Conservation (phyloP, 306 rosid species). For the Cicer pinnatifidum region DNA sequence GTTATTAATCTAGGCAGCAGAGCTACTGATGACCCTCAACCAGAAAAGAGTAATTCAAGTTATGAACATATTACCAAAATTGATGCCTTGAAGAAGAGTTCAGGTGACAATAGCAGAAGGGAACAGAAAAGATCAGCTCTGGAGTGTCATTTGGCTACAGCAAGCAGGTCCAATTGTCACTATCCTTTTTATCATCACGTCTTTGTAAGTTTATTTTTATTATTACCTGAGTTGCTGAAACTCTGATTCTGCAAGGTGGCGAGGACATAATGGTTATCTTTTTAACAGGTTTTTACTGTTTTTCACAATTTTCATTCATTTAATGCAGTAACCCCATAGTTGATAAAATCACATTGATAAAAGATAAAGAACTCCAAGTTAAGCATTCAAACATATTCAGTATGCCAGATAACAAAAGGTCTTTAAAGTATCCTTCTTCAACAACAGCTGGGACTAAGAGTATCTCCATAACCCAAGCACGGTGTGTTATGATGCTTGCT, state of each 20-base stretch:
- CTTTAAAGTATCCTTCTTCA: slow-evolving; percentile 48
- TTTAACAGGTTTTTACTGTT: slow-evolving; percentile 1
- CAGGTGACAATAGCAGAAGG: slow-evolving; percentile 43
- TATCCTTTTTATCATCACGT: slow-evolving; percentile 18
- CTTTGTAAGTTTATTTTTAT: slow-evolving; percentile 26
- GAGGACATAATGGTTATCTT: slow-evolving; percentile 16
- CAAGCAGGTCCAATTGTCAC: slow-evolving; percentile 57
- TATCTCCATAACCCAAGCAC: slow-evolving; percentile 46
- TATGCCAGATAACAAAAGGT: slow-evolving; percentile 44
- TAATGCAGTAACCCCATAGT: slow-evolving; percentile 53
- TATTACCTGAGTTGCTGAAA: slow-evolving; percentile 39
- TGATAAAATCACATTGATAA: slow-evolving; percentile 43
- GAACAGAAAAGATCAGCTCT: slow-evolving; percentile 49
- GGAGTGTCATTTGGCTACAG: slow-evolving; percentile 47
- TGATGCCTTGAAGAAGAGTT: slow-evolving; percentile 46
- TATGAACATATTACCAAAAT: slow-evolving; percentile 46
- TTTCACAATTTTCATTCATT: slow-evolving; percentile 35
- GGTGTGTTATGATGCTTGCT: slow-evolving; percentile 50
- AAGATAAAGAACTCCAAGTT: slow-evolving; percentile 49
- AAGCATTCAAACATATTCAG: slow-evolving; percentile 44
- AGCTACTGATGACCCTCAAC: slow-evolving; percentile 42
- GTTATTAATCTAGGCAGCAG: slow-evolving; percentile 48
- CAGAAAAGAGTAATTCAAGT: slow-evolving; percentile 49
- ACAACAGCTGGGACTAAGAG: slow-evolving; percentile 49
- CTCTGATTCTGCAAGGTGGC: slow-evolving; percentile 36